Base-by-base conservation (phyloP, 495 filamentous ascomycete genomes). In the Chaetomium tenue region DNA sequence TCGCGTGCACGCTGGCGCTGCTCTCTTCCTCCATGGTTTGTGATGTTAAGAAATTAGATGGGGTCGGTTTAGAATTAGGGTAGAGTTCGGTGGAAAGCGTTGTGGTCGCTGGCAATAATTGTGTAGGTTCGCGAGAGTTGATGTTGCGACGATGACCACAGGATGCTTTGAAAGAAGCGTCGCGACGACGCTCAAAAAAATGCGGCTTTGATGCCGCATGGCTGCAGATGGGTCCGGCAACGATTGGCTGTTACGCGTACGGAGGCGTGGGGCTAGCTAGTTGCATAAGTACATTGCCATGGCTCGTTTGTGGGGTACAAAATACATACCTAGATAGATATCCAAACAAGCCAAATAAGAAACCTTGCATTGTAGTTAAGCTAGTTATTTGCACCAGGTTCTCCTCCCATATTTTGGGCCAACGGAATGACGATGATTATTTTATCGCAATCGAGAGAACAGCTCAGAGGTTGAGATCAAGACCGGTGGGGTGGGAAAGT, bases 21-120 rank as follows among this genome's bases (percentile, higher is more conserved):
- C 78, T 78, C 39, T 88, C 81, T 28, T 87, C 86, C 37, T 84
- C 81, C 82, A 86, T 85, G 47, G 48, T 74, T 65, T 30, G 47
- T 23, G 66, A 53, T 22, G 57, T 62, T 56, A n/a, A 39, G 9
- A 47, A 25, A 48, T 62, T 15, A 3, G 13, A 15, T 28, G 20
- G 5, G 44, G 20, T 8, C 33, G 12, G 37, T 55, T 30, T 5
- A 28, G 54, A 23, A 37, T 33, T 13, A 33, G 48, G 60, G 11
- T 37, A 67, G 26, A n/a, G 37, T 50, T 57, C 23, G 50, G 37
- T 3, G 47, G 18, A 28, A 22, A 55, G 33, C 58, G 25, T 22
- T 48, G 56, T 42, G 58, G 26, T 12, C 12, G 61, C 48, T 61
- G 54, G 50, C 50, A 61, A 6, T 18, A 51, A 40, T 46, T 20